Evolutionary conservation across 2,329 filamentous ascomycete genomes (phyloP).

Genomic region (Hymenoscyphus occultus): DNA sequence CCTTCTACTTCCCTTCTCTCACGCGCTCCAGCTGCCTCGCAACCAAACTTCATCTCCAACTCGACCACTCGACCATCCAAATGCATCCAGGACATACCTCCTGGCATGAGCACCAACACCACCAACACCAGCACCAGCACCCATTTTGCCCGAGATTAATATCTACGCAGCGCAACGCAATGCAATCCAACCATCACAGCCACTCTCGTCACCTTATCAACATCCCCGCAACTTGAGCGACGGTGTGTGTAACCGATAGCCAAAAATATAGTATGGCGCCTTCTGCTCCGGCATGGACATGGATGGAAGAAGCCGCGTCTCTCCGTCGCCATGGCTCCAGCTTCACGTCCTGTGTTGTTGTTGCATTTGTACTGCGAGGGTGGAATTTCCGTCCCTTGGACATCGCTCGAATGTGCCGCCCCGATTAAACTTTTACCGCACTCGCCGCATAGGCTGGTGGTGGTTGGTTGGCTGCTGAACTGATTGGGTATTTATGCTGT

Average conservation of each 20-base stretch:
- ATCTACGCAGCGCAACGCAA: background rate
- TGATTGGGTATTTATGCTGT: background rate
- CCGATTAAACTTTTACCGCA: slow-evolving; percentile 7
- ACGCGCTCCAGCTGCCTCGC: no score
- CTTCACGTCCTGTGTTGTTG: background rate
- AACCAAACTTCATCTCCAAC: no score
- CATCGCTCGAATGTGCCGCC: background rate
- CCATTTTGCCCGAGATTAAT: background rate
- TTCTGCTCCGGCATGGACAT: background rate
- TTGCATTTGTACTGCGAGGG: background rate
- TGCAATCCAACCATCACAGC: background rate
- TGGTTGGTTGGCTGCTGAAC: background rate
- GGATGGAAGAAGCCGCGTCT: slow-evolving; percentile 6
- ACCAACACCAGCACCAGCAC: background rate
- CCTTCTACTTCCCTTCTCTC: no score
- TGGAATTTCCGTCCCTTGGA: background rate
- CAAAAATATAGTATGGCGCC: background rate
- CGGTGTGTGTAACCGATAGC: slow-evolving; percentile 6
- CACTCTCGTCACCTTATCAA: background rate
- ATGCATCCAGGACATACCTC: background rate
- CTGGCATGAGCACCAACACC: background rate
- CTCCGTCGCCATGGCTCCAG: slow-evolving; percentile 8
- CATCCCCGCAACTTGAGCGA: background rate
- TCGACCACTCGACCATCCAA: background rate
- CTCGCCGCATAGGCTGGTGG: background rate